Percentiles rank a stretch among this genome's conserved stretches.
Conservation (phyloP, 2,329 filamentous ascomycete genomes). For the Incumbomyces lentus region DNA sequence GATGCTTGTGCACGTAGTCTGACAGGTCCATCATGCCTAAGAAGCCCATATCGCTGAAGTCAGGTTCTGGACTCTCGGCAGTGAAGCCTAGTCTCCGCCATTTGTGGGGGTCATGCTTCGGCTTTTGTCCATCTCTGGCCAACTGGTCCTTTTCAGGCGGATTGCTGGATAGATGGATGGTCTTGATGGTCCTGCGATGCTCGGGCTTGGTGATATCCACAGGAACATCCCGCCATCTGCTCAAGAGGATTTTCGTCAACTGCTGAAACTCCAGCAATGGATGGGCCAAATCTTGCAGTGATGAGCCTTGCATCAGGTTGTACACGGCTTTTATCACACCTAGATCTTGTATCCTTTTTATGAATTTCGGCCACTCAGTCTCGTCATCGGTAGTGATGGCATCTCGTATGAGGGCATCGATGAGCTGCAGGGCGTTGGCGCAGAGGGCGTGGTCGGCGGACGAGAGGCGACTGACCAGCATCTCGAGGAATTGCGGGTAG, state of each 20-base stretch:
- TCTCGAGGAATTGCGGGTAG: conserved; percentile 88
- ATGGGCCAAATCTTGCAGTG: conserved; percentile 79
- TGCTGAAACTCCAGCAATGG: conserved; percentile 88
- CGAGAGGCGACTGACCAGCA: conserved; percentile 81
- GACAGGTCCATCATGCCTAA: conserved; percentile 96
- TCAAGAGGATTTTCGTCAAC: conserved; percentile 74
- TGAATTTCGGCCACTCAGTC: conserved; percentile 89
- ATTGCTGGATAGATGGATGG: conserved; percentile 71
- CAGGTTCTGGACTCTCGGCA: conserved; percentile 72
- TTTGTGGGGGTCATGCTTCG: conserved; percentile 74
- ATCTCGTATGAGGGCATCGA: conserved; percentile 91
- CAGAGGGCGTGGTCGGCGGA: conserved; percentile 93
- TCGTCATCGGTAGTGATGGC: conserved; percentile 66
- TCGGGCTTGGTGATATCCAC: conserved; percentile 82
- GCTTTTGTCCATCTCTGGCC: conserved; percentile 27
- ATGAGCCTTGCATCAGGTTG: conserved; percentile 85
- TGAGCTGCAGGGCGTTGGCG: conserved; percentile 86
- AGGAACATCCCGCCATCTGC: conserved; percentile 76
- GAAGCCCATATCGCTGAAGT: conserved; percentile 79
- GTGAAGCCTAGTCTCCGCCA: conserved; percentile 90
- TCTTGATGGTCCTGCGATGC: conserved; percentile 76
- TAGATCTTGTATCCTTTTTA: conserved; percentile 84
- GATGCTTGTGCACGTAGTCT: conserved; percentile 83
- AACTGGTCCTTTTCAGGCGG: conserved; percentile 37
- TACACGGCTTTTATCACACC: conserved; percentile 89